Conservation (phyloP, 805 yeast genomes). For the Teunomyces gatunensis region DNA sequence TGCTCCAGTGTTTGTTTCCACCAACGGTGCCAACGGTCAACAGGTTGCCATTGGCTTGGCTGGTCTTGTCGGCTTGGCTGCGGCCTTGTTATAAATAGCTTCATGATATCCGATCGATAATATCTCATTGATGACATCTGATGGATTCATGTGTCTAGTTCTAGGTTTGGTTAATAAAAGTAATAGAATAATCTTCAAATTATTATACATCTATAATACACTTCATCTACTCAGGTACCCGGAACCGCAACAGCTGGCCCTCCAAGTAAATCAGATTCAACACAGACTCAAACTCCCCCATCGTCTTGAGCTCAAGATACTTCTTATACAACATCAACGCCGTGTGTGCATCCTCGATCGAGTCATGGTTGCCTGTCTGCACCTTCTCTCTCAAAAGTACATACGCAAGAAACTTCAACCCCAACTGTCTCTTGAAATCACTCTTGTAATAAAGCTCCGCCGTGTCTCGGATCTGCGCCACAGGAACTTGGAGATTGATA, state of each 20-base stretch:
- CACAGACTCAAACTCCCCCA: conserved; percentile 58
- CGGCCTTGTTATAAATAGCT: conserved; percentile 29
- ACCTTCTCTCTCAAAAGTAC: conserved; percentile 70
- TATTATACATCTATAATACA: background rate
- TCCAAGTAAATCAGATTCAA: conserved; percentile 69
- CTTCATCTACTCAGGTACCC: conserved; percentile 39
- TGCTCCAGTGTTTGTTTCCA: conserved; percentile 25
- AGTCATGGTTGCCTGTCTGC: conserved; percentile 93
- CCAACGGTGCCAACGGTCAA: conserved; percentile 31
- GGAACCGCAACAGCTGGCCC: conserved; percentile 57
- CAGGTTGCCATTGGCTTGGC: conserved; percentile 32
- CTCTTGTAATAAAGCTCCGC: conserved; percentile 73
- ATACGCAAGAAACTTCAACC: conserved; percentile 85
- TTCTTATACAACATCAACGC: conserved; percentile 76
- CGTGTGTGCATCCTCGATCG: conserved; percentile 91
- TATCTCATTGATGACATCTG: conserved; percentile 1
- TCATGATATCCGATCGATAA: background rate
- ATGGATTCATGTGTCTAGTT: conserved; percentile 1
- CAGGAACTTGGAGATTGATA: conserved; percentile 87
- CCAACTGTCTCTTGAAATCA: conserved; percentile 71
- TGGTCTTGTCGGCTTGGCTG: conserved; percentile 43
- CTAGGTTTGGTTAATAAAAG: background rate
- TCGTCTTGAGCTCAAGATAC: conserved; percentile 58
- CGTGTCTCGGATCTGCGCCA: conserved; percentile 84
- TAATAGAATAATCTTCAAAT: background rate